Percentiles rank a stretch among this genome's conserved stretches.
phyloP scores from a whole-genome alignment of 192 early-diverging fungal genomes.

The Rhizophagus sp. region DNA sequence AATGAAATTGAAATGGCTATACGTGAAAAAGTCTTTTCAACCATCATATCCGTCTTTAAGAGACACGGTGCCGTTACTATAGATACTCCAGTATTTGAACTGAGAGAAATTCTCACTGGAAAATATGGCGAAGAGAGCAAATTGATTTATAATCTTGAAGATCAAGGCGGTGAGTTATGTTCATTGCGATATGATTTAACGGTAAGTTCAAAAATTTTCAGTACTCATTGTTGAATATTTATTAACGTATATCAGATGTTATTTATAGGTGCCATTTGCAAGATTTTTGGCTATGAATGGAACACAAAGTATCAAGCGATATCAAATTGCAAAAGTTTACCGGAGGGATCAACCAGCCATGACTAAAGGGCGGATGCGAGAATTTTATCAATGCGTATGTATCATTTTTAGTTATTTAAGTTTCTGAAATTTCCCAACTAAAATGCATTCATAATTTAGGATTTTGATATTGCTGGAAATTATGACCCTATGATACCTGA shows the following conservation, averaged over 20 bases:
- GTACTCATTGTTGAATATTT: background rate
- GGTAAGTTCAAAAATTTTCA: constrained; percentile 40
- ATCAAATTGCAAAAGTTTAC: constrained; percentile 99
- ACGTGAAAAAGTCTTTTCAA: constrained; percentile 87
- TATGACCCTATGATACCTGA: constrained; percentile 99
- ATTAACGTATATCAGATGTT: constrained; percentile 1
- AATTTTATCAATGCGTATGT: constrained; percentile 93
- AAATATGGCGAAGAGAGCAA: constrained; percentile 99
- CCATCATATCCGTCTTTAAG: constrained; percentile 87
- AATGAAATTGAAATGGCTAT: constrained; percentile 97
- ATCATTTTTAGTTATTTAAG: background rate
- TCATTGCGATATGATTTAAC: constrained; percentile 97
- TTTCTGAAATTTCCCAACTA: background rate
- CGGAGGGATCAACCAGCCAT: constrained; percentile 97
- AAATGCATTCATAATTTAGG: constrained; percentile 42
- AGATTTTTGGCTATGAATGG: constrained; percentile 93
- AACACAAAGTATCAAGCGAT: constrained; percentile 88
- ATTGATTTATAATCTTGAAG: constrained; percentile 95
- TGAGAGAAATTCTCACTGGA: constrained; percentile 93
- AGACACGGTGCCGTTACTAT: constrained; percentile 97
- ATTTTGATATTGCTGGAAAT: constrained; percentile 95
- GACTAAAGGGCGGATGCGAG: constrained; percentile 98
- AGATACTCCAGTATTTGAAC: constrained; percentile 98
- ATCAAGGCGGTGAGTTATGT: constrained; percentile 96
- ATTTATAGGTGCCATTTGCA: constrained; percentile 82